Evolutionary conservation across 2,329 filamentous ascomycete species (phyloP).

Genomic region (Pseudogymnoascus sp.): DNA sequence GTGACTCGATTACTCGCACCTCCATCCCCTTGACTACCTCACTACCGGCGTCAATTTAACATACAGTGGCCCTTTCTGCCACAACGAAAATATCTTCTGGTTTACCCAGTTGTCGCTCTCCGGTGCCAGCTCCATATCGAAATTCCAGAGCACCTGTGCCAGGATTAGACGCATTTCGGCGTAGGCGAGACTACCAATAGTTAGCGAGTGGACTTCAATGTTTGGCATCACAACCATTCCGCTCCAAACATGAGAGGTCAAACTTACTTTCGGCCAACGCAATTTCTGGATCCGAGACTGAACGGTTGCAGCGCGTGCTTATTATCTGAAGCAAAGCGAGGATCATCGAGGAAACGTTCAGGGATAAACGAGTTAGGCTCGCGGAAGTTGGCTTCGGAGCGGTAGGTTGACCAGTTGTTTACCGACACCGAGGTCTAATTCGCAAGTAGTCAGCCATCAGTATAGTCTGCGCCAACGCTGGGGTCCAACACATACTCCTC

Average conservation of each 20-base stretch:
- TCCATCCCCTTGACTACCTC: not conserved
- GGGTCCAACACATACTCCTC: conserved; percentile 9
- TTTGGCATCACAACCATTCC: not conserved
- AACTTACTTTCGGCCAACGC: conserved; percentile 16
- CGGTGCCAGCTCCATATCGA: conserved; percentile 15
- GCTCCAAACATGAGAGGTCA: not conserved
- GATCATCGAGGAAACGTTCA: conserved; percentile 26
- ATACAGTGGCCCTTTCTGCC: conserved; percentile 16
- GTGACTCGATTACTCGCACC: not conserved
- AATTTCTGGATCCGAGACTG: conserved; percentile 13
- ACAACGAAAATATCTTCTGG: conserved; percentile 15
- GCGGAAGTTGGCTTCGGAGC: conserved; percentile 15
- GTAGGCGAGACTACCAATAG: conserved; percentile 12
- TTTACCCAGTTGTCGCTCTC: conserved; percentile 13
- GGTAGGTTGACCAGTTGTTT: conserved; percentile 25
- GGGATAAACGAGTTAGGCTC: conserved; percentile 17
- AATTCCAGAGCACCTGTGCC: conserved; percentile 22
- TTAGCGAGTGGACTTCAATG: not conserved
- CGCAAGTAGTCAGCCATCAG: not conserved
- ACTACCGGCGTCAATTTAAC: conserved; percentile 11
- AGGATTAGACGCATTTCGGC: conserved; percentile 18
- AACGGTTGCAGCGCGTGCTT: conserved; percentile 14
- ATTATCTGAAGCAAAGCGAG: conserved; percentile 12
- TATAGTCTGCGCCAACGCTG: too few relatives aligned
- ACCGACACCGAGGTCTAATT: conserved; percentile 15